A percentile compares a stretch with the other conserved stretches of the same genome.
Conservation (phyloP, 495 filamentous ascomycete species). For the Hyaloscypha bicolor region DNA sequence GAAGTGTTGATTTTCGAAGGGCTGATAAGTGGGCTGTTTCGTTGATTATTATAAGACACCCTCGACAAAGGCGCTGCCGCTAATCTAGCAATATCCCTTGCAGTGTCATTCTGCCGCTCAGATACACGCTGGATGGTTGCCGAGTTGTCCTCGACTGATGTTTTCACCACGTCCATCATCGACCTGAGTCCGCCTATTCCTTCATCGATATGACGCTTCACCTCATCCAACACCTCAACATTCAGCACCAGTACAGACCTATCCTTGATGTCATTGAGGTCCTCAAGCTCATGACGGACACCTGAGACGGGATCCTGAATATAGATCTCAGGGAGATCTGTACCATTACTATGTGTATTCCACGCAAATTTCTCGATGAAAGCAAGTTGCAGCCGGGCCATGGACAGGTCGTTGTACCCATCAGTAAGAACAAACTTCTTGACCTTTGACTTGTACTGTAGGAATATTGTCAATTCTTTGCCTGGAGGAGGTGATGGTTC, state of each 20-base stretch:
- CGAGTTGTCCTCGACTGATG: constrained; percentile 77
- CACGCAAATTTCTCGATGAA: constrained; percentile 99
- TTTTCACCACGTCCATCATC: constrained; percentile 79
- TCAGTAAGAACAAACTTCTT: constrained; percentile 93
- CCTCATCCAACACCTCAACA: constrained; percentile 92
- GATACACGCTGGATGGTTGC: constrained; percentile 82
- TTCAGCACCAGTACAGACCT: constrained; percentile 92
- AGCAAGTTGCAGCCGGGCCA: constrained; percentile 88
- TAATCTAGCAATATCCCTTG: constrained; percentile 86
- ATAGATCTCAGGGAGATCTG: constrained; percentile 94
- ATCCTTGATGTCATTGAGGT: constrained; percentile 93
- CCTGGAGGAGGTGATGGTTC: constrained; percentile 77
- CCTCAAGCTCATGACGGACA: constrained; percentile 93
- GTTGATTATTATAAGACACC: constrained; percentile 12
- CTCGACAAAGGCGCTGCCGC: constrained; percentile 38
- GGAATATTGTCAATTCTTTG: constrained; percentile 92
- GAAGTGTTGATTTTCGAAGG: constrained; percentile 27
- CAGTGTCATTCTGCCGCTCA: constrained; percentile 85
- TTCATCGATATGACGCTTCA: constrained; percentile 95
- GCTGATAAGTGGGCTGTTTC: constrained; percentile 22
- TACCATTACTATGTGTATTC: constrained; percentile 93
- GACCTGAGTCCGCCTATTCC: constrained; percentile 78
- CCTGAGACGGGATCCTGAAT: constrained; percentile 95
- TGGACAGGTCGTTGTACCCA: constrained; percentile 78
- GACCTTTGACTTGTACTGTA: constrained; percentile 95